phyloP scores from a whole-genome alignment of 31 red algal species.

The Pterothamnion heteromorphum region DNA sequence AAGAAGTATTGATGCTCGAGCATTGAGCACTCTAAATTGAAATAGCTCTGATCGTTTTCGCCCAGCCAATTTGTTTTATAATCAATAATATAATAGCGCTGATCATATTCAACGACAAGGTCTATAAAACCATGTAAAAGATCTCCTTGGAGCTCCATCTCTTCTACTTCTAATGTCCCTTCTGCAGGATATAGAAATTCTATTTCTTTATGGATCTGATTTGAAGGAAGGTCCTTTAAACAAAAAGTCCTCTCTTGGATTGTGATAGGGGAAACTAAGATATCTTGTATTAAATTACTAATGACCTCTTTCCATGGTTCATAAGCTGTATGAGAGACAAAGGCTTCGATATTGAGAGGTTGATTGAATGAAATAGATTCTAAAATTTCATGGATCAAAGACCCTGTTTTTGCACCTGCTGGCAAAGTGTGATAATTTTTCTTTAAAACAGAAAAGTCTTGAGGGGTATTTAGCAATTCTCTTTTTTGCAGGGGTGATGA shows the following conservation, averaged over 20 bases:
- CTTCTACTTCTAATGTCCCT: not conserved
- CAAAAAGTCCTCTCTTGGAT: not conserved
- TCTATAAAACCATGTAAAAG: not conserved
- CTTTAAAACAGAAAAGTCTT: no score
- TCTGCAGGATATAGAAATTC: not conserved
- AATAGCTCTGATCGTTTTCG: not conserved
- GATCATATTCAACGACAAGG: not conserved
- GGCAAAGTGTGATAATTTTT: not conserved
- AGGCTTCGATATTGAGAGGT: not conserved
- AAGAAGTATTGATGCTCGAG: not conserved
- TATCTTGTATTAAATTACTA: not conserved
- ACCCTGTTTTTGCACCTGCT: not conserved
- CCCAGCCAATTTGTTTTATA: not conserved
- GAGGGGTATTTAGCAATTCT: no score
- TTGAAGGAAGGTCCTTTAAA: not conserved
- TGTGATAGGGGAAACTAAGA: not conserved
- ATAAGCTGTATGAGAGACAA: not conserved
- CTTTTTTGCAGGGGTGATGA: no score
- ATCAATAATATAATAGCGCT: not conserved
- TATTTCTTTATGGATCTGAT: not conserved
- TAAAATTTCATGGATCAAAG: not conserved
- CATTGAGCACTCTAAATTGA: not conserved
- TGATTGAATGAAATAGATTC: not conserved
- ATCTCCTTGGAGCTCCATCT: not conserved
- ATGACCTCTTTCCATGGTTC: not conserved